Conservation (phyloP, 1,139 yeast genomes). For the Sugiyamaella castrensis region DNA sequence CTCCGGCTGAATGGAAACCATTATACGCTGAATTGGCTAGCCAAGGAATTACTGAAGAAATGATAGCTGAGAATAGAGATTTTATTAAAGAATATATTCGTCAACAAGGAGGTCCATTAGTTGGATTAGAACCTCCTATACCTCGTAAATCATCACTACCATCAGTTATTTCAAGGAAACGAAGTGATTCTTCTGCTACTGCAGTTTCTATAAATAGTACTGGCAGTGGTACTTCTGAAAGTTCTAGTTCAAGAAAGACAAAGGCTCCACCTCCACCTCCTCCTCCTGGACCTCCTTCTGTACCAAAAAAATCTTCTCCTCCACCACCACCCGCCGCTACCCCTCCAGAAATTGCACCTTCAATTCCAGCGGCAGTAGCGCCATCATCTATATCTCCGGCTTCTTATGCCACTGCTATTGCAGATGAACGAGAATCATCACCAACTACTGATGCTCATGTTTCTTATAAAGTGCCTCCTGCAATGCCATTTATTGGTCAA, state of each 20-base stretch:
- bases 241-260: conserved; percentile 25
- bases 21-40: conserved; percentile 69
- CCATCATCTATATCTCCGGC: conserved; percentile 21
- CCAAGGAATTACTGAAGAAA: conserved; percentile 81
- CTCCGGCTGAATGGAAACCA: conserved; percentile 84
- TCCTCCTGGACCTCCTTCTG: conserved; percentile 27
- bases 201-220: conserved; percentile 21
- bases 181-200: conserved; percentile 25
- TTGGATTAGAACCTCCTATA: conserved; percentile 81
- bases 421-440: conserved; percentile 18
- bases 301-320: conserved; percentile 31
- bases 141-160: conserved; percentile 52
- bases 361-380: conserved; percentile 22
- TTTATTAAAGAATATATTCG: conserved; percentile 75
- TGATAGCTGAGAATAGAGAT: conserved; percentile 83
- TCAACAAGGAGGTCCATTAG: conserved; percentile 79
- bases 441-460: conserved; percentile 42
- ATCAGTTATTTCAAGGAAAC: conserved; percentile 12
- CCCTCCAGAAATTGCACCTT: conserved; percentile 28
- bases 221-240: conserved; percentile 21
- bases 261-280: conserved; percentile 54
- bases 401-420: conserved; percentile 20
- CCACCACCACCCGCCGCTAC: conserved; percentile 33
- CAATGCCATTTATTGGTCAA: conserved; percentile 35
- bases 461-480: conserved; percentile 37